phyloP scores from a whole-genome alignment of 1,284 basidiomycete genomes.

The Ceratobasidium papillatum region DNA sequence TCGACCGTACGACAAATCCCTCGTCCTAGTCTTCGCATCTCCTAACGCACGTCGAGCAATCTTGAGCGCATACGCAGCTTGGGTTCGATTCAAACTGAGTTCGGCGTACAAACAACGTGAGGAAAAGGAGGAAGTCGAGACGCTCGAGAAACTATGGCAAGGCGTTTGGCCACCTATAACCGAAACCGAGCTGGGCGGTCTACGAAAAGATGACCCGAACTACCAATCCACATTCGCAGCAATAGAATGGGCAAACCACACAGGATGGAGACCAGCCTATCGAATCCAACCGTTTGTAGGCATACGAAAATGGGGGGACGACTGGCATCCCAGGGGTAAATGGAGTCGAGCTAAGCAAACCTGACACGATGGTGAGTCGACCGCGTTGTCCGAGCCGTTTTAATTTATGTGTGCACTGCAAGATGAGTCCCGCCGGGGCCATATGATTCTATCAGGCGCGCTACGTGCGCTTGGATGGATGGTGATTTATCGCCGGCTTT shows the following conservation, averaged over 20 bases:
- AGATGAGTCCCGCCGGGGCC: constrained; percentile 39
- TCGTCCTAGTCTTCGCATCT: constrained; percentile 23
- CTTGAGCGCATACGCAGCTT: constrained; percentile 3
- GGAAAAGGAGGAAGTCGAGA: not conserved
- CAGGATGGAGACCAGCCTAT: constrained; percentile 23
- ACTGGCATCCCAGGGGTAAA: constrained; percentile 6
- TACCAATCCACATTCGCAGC: not conserved
- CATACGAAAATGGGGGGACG: constrained; percentile 4
- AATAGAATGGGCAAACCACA: constrained; percentile 5
- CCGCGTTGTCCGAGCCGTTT: not conserved
- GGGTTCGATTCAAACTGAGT: not conserved
- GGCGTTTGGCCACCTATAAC: not conserved
- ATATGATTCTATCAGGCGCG: constrained; percentile 28
- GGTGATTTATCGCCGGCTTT: constrained; percentile 37
- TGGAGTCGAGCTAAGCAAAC: not conserved
- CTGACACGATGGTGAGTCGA: not conserved
- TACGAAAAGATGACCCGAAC: not conserved
- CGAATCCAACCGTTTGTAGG: not conserved
- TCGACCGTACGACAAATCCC: not conserved
- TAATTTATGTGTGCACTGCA: not conserved
- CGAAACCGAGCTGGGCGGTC: not conserved
- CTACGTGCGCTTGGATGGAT: constrained; percentile 11
- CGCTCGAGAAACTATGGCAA: not conserved
- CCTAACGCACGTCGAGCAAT: constrained; percentile 14
- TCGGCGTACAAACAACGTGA: constrained; percentile 11